These are phyloP conservation scores for Glonium stellatum DNA, from an alignment of 495 filamentous ascomycete species.

Conservation along the genomic window DNA sequence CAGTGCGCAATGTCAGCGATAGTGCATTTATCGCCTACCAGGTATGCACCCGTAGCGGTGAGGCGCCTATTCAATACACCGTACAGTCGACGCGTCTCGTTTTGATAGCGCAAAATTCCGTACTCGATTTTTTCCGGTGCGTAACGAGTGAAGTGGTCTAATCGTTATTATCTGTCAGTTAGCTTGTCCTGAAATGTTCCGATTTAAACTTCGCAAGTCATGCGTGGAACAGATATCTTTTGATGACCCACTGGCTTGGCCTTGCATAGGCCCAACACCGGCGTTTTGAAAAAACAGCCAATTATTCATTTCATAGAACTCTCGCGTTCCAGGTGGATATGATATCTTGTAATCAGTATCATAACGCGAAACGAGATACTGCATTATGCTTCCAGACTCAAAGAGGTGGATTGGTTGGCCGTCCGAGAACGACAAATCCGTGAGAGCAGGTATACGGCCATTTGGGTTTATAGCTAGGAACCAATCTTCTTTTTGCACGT, in stretches of 20 bases:
- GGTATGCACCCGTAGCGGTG: constrained; percentile 44
- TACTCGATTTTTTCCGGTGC: constrained; percentile 84
- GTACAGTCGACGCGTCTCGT: constrained; percentile 77
- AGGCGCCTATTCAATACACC: constrained; percentile 71
- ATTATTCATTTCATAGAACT: constrained; percentile 70
- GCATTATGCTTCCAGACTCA: constrained; percentile 78
- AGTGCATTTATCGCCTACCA: constrained; percentile 73
- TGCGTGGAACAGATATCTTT: too few relatives aligned
- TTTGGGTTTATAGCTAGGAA: constrained; percentile 92
- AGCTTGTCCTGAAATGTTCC: too few relatives aligned
- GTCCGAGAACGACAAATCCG: constrained; percentile 56
- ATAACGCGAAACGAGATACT: constrained; percentile 76
- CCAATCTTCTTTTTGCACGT: constrained; percentile 75
- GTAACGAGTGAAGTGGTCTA: constrained; percentile 84
- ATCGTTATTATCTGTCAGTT: too few relatives aligned
- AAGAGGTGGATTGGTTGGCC: constrained; percentile 70
- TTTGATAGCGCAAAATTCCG: constrained; percentile 73
- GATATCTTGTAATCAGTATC: constrained; percentile 79
- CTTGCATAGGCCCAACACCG: constrained; percentile 85
- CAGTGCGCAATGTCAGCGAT: constrained; percentile 80
- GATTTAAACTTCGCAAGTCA: too few relatives aligned
- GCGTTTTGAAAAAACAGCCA: constrained; percentile 66
- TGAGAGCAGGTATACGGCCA: constrained; percentile 88
- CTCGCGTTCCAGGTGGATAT: constrained; percentile 65
- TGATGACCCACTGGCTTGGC: too few relatives aligned